Base-by-base conservation (phyloP, 2,329 filamentous ascomycete species). In the Biscogniauxia marginata region DNA sequence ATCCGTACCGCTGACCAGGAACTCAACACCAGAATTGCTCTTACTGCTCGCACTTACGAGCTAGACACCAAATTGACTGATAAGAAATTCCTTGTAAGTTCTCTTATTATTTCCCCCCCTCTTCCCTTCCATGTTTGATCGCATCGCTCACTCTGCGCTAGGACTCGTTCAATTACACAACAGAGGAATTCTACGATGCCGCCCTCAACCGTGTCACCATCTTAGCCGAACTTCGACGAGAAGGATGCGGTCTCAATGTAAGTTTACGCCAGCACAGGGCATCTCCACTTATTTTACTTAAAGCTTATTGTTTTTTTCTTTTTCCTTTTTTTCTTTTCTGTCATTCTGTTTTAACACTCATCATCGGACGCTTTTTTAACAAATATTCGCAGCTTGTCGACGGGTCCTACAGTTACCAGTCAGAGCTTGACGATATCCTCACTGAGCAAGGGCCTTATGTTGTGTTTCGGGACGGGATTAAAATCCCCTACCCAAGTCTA, bases 71-170 rank as follows among this genome's bases (percentile, higher is more conserved):
- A 68, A 22, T 67, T 74, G 24, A 74, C 74, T n/a, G 71, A 80
- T 43, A 73, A 75, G 44, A 71, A 68, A 52, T 73, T 69, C 51
- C 56, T 70, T 61, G 77, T 80, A 74, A 61, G 75, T 68, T 59
- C 61, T 55, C 56, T 54, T 60, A 59, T 53, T 61, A 57, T 50
- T 54, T 44, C 39, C 48, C 39, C 52, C 49, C n/a, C 43, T 54
- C 18, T 52, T 52, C 13, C 50, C 50, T 45, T 50, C 25, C 39
- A 53, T 46, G 50, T 48, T 24, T 43, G 49, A 46, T 55, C 24
- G 23, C 53, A 52, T 56, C 53, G 61, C 62, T 69, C 52, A 65
- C 58, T 51, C 39, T 50, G 20, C 19, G 45, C 52, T 55, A 71
- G 69, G 59, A 71, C 25, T 62, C 64, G 9, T 69, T 65, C 53